These are phyloP conservation scores for Copromyces sp. DNA, from an alignment of 495 filamentous ascomycete genomes.

Conservation along the genomic window DNA sequence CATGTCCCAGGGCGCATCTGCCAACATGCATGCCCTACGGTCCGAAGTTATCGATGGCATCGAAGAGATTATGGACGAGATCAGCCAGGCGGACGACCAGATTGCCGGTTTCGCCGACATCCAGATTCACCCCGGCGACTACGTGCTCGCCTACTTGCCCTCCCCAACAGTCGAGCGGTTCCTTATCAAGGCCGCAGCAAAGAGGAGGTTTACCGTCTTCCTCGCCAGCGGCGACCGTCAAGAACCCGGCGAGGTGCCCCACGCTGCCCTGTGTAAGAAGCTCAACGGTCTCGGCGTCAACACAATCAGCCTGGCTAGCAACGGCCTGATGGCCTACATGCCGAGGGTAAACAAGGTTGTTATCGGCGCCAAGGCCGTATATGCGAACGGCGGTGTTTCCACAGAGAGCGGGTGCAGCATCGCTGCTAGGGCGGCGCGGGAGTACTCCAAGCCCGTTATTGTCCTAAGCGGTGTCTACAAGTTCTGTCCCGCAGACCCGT, in stretches of 20 bases:
- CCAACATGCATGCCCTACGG: constrained; percentile 50
- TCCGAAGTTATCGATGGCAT: constrained; percentile 87
- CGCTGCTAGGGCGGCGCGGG: constrained; percentile 72
- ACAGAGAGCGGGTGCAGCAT: constrained; percentile 67
- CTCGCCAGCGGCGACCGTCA: constrained; percentile 45
- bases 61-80: constrained; percentile 82
- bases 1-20: constrained; percentile 20
- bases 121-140: constrained; percentile 83
- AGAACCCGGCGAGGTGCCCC: constrained; percentile 22
- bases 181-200: constrained; percentile 68
- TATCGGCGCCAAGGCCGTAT: constrained; percentile 71
- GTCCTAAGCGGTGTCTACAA: constrained; percentile 82
- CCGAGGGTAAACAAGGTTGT: constrained; percentile 90
- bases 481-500: constrained; percentile 78
- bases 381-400: constrained; percentile 75
- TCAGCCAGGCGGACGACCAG: constrained; percentile 79
- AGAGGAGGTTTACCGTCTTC: constrained; percentile 80
- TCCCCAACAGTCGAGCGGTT: constrained; percentile 79
- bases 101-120: constrained; percentile 78
- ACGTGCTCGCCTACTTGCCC: constrained; percentile 74
- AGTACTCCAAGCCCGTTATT: constrained; percentile 70
- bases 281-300: constrained; percentile 66
- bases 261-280: constrained; percentile 57
- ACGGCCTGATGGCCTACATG: constrained; percentile 83
- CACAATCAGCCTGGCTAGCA: constrained; percentile 72